Evolutionary conservation across 2,329 filamentous ascomycete genomes (phyloP), one percentile per base, ranked within the genome.

Genomic region (Cordyceps cicadae): DNA sequence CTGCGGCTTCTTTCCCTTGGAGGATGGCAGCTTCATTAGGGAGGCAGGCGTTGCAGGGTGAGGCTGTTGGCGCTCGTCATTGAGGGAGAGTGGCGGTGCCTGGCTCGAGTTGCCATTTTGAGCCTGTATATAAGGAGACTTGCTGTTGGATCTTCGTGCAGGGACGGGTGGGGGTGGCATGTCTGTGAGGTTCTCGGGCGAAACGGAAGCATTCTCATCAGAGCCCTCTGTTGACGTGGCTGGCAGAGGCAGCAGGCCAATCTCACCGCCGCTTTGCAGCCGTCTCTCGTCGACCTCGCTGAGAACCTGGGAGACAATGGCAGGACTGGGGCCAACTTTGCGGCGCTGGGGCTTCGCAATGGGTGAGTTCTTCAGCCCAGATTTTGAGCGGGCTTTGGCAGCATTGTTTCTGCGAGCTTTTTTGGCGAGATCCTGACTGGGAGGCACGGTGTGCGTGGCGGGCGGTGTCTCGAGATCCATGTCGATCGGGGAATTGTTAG

Each of bases 31-130:
- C 67, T 85, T 88, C 89, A 97, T 96, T 62, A 96, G 75, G 7
- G 92, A 96, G 9, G 92, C 90, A 0, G 92, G 92, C 0, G 92
- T 96, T 1, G 90, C 92, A 12, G 90, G 89, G 57, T 86, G 84
- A 66, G 75, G 77, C 56, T 77, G 78, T 24, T 74, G 67, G 11
- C 56, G 60, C 39, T 69, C 69, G 67, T 62, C 63, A 63, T 49
- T 49, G 43, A 24, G 57, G 53, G 54, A 48, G 17, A 53, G 49
- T 12, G 59, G 59, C 8, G 55, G 51, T 8, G 32, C 51, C 52
- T 50, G 59, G 29, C 29, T 54, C 64, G 69, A 64, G 49, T 62
- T 67, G 29, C 66, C 67, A 52, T 72, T 78, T 66, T 87, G 83
- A 6, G 85, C 80, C 56, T 77, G 75, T 21, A 91, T 82, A 62